These are phyloP conservation scores for Craterostigma plantagineum DNA, from an alignment of 257 asterid species.

Conservation along the genomic window DNA sequence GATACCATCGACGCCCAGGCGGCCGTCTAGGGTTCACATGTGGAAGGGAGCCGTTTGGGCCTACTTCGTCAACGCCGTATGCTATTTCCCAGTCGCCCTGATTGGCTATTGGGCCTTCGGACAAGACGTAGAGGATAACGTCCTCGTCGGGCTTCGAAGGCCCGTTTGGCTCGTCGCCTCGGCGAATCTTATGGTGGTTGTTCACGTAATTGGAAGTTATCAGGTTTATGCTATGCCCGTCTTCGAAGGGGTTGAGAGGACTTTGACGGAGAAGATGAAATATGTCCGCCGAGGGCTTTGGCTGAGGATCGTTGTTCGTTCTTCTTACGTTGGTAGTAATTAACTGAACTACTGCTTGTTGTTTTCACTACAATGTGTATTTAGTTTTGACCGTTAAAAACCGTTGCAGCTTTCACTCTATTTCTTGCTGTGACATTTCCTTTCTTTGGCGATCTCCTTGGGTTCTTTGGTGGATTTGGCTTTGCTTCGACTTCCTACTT, in stretches of 20 bases:
- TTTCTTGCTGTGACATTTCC: conserved; percentile 4
- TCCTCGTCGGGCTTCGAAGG: conserved; percentile 23
- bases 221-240: no score
- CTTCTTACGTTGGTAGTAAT: no score
- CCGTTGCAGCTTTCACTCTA: conserved; percentile 5
- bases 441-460: conserved; percentile 3
- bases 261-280: no score
- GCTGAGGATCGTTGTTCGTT: no score
- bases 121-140: conserved; percentile 26
- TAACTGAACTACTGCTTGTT: no score
- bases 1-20: conserved; percentile 35
- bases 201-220: conserved; percentile 19
- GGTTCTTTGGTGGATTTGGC: background rate
- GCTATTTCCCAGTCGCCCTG: conserved; percentile 37
- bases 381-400: no score
- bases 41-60: conserved; percentile 38
- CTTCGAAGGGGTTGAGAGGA: no score
- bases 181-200: conserved; percentile 8
- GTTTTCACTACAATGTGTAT: no score
- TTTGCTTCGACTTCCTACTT: conserved; percentile 5
- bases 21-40: conserved; percentile 33
- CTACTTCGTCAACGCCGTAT: conserved; percentile 27
- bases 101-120: conserved; percentile 44
- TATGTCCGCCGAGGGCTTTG: no score
- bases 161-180: conserved; percentile 42